These are phyloP conservation scores for Poteriospumella lacustris DNA, from an alignment of 108 stramenopile species.

Conservation along the genomic window DNA sequence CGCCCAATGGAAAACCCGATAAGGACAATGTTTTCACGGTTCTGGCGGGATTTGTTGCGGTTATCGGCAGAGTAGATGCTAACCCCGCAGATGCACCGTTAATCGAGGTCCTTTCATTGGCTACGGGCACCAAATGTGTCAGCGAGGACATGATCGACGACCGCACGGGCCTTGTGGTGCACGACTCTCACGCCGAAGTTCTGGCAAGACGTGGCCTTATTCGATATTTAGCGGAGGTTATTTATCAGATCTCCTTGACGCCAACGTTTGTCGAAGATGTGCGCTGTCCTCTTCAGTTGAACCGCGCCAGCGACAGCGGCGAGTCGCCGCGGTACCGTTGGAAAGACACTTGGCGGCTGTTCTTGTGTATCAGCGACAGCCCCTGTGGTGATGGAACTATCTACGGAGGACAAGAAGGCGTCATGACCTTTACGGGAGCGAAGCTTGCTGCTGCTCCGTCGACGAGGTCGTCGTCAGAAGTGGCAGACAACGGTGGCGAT, in stretches of 20 bases:
- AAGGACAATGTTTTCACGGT: not conserved
- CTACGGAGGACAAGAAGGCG: not conserved
- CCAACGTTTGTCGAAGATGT: not conserved
- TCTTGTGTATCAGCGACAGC: not conserved
- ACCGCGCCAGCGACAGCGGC: not conserved
- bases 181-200: not conserved
- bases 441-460: not conserved
- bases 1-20: not conserved
- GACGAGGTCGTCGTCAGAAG: too few relatives aligned
- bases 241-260: not conserved
- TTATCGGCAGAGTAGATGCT: not conserved
- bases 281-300: not conserved
- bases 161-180: not conserved
- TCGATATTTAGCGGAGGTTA: not conserved
- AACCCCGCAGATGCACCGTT: not conserved
- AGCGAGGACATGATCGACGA: not conserved
- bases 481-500: too few relatives aligned
- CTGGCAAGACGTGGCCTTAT: not conserved
- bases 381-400: not conserved
- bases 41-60: not conserved
- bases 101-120: not conserved
- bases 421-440: not conserved
- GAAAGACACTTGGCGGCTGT: not conserved
- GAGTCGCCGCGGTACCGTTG: not conserved
- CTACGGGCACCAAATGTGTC: not conserved